These are phyloP conservation scores for Rhodofomes roseus DNA, from an alignment of 1,284 basidiomycete species.

Conservation along the genomic window DNA sequence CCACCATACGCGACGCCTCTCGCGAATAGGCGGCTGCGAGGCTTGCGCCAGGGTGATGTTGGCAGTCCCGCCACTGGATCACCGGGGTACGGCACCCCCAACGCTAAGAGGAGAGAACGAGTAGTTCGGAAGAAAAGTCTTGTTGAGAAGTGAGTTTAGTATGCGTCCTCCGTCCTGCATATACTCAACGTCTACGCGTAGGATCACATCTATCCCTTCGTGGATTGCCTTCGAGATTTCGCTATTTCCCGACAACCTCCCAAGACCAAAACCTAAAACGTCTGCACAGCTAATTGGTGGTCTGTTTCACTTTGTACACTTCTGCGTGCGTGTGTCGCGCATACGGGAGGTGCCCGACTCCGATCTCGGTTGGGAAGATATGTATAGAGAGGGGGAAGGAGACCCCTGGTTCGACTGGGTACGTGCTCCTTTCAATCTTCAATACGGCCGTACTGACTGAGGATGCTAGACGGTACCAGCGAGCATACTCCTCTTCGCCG, in stretches of 20 bases:
- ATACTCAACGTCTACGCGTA: slow-evolving; percentile 20
- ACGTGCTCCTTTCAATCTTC: too few relatives aligned
- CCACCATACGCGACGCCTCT: slow-evolving; percentile 66
- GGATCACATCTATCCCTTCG: slow-evolving; percentile 61
- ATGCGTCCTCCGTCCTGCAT: not conserved
- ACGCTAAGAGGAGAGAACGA: slow-evolving; percentile 28
- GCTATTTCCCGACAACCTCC: slow-evolving; percentile 72
- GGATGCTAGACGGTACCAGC: slow-evolving; percentile 66
- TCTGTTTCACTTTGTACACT: slow-evolving; percentile 59
- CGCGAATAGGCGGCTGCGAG: slow-evolving; percentile 36
- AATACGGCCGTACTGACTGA: too few relatives aligned
- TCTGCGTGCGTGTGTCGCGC: slow-evolving; percentile 59
- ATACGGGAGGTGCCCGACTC: slow-evolving; percentile 54
- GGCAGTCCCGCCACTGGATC: slow-evolving; percentile 36
- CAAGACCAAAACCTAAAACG: slow-evolving; percentile 60
- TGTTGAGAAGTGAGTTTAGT: slow-evolving; percentile 47
- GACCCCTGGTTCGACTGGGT: slow-evolving; percentile 82
- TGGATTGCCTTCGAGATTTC: slow-evolving; percentile 67
- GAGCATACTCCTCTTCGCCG: slow-evolving; percentile 47
- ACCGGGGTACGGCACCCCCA: slow-evolving; percentile 16
- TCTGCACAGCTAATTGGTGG: slow-evolving; percentile 66
- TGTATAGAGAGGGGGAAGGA: slow-evolving; percentile 60
- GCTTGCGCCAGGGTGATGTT: slow-evolving; percentile 39
- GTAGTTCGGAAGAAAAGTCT: slow-evolving; percentile 62
- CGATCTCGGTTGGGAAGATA: slow-evolving; percentile 73